A percentile compares a stretch with the other conserved stretches of the same genome.
phyloP scores from a whole-genome alignment of 2,329 filamentous ascomycete species.

The Trichoderma semiorbis region DNA sequence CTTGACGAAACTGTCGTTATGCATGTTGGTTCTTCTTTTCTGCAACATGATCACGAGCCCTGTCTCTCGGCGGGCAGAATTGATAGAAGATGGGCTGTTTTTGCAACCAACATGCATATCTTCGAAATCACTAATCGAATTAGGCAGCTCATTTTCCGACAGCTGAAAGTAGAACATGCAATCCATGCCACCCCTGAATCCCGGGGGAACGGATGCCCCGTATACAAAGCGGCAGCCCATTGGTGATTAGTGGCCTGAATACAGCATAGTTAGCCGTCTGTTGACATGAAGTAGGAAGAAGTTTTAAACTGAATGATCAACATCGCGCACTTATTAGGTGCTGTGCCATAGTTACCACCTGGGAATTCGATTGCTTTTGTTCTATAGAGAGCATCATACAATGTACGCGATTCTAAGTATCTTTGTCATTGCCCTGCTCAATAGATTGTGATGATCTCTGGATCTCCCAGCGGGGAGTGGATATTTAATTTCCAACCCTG shows the following conservation, averaged over 20 bases:
- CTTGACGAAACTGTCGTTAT: neutral
- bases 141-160: neutral
- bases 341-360: neutral
- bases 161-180: neutral
- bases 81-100: neutral
- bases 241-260: neutral
- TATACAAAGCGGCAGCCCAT: neutral
- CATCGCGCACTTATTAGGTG: neutral
- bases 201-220: neutral
- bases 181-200: neutral
- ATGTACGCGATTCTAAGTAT: neutral
- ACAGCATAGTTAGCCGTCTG: neutral
- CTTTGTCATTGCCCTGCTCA: neutral
- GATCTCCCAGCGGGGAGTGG: neutral
- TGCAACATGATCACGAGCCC: neutral
- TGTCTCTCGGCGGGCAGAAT: conserved; percentile 1
- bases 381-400: neutral
- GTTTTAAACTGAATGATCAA: neutral
- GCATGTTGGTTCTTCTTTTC: conserved; percentile 7
- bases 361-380: neutral
- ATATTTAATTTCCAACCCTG: neutral
- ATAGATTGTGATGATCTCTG: neutral
- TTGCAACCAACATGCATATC: conserved; percentile 1
- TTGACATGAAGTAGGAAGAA: neutral
- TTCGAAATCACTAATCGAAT: neutral